Conservation (phyloP, 352 stramenopile genomes). For the Phytophthora megakarya region DNA sequence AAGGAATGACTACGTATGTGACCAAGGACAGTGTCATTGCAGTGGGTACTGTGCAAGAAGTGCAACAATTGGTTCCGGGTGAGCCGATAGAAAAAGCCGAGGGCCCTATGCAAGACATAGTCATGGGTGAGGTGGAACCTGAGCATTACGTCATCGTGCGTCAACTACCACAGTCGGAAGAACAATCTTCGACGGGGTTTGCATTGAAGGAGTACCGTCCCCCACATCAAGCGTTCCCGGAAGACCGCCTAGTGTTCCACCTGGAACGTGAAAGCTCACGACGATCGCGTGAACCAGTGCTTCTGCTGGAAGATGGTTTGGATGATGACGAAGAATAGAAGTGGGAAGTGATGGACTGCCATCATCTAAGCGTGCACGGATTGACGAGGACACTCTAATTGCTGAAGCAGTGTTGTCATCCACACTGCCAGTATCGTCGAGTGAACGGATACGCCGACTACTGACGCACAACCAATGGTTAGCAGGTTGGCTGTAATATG, state of each 20-base stretch:
- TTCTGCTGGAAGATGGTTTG: neutral
- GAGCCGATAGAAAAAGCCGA: too few relatives aligned
- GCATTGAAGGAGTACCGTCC: neutral
- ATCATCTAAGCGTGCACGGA: constrained; percentile 15
- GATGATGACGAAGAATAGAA: constrained; percentile 11
- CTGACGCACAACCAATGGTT: constrained; percentile 4
- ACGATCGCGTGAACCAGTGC: neutral
- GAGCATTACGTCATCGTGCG: neutral
- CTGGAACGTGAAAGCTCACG: neutral
- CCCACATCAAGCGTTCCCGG: constrained; percentile 4
- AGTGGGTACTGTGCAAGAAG: too few relatives aligned
- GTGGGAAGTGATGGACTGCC: constrained; percentile 18
- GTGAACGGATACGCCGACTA: too few relatives aligned
- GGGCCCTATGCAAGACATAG: too few relatives aligned
- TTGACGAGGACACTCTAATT: constrained; percentile 19
- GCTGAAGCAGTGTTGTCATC: constrained; percentile 10
- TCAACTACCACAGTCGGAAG: neutral
- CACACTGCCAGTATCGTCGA: constrained; percentile 10
- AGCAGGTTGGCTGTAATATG: constrained; percentile 9
- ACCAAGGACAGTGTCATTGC: too few relatives aligned
- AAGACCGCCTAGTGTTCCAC: constrained; percentile 15
- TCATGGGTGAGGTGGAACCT: neutral
- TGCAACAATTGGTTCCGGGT: neutral
- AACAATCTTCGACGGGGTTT: neutral
- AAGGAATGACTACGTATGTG: constrained; percentile 4